phyloP scores from a whole-genome alignment of 78 protist species.

The Guillardia theta region DNA sequence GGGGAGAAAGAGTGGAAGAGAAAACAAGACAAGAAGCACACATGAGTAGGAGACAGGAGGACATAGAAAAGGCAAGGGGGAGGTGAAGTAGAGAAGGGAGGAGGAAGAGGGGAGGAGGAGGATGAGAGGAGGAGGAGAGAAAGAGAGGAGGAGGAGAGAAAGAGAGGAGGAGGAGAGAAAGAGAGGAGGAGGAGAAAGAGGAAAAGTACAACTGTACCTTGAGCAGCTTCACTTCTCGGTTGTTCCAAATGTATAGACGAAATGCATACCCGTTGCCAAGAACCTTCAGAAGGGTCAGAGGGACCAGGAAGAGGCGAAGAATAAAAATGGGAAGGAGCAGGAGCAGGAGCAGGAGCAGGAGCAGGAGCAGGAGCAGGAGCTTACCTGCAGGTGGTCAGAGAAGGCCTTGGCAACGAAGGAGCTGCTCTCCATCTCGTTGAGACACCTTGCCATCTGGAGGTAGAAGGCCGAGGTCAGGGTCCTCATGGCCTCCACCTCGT shows the following conservation, averaged over 20 bases:
- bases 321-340: background rate
- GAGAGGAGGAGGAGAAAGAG: background rate
- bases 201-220: background rate
- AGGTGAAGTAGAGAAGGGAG: background rate
- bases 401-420: background rate
- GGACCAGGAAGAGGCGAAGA: background rate
- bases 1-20: background rate
- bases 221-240: background rate
- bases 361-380: background rate
- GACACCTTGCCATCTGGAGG: background rate
- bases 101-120: background rate
- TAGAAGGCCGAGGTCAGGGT: background rate
- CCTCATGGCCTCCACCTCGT: background rate
- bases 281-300: background rate
- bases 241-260: background rate
- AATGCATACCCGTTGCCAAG: background rate
- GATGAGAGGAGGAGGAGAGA: background rate
- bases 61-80: background rate
- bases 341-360: background rate
- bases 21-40: background rate
- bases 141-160: background rate
- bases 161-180: background rate
- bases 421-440: background rate
- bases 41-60: background rate
- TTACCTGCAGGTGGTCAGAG: background rate